These are phyloP conservation scores for Colletotrichum godetiae DNA, from an alignment of 2,329 filamentous ascomycete species.

Conservation along the genomic window DNA sequence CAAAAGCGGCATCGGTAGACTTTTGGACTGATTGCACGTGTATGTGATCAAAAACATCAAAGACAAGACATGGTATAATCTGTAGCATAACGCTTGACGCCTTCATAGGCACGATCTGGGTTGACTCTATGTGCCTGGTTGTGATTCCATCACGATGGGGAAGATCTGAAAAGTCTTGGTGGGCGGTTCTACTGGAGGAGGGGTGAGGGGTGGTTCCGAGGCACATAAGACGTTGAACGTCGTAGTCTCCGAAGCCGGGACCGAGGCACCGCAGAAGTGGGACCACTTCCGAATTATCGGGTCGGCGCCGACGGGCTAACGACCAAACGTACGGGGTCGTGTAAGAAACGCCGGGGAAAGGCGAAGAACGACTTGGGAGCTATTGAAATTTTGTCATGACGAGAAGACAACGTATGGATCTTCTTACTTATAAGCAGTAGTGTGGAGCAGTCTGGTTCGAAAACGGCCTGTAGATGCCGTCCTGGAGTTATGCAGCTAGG, in stretches of 20 bases:
- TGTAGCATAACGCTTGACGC: neutral
- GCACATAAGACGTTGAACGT: neutral
- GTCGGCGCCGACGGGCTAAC: neutral
- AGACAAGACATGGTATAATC: neutral
- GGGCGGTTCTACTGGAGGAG: neutral
- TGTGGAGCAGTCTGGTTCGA: too few species aligned
- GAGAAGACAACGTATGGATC: too few species aligned
- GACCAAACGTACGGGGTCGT: too few species aligned
- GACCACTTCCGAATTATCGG: neutral
- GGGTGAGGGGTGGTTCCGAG: neutral
- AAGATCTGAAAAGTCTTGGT: neutral
- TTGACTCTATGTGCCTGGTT: neutral
- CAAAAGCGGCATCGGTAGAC: neutral
- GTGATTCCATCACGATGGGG: neutral
- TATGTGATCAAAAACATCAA: neutral
- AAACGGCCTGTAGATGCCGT: too few species aligned
- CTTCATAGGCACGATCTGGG: neutral
- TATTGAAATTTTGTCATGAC: too few species aligned
- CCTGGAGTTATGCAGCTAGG: too few species aligned
- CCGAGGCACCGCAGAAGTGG: neutral
- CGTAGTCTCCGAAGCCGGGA: neutral
- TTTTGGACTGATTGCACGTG: neutral
- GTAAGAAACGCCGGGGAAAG: too few species aligned
- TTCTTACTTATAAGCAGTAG: too few species aligned
- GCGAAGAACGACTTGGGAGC: too few species aligned